Base-by-base conservation (phyloP, 495 filamentous ascomycete species). In the Penicillium chermesinum region DNA sequence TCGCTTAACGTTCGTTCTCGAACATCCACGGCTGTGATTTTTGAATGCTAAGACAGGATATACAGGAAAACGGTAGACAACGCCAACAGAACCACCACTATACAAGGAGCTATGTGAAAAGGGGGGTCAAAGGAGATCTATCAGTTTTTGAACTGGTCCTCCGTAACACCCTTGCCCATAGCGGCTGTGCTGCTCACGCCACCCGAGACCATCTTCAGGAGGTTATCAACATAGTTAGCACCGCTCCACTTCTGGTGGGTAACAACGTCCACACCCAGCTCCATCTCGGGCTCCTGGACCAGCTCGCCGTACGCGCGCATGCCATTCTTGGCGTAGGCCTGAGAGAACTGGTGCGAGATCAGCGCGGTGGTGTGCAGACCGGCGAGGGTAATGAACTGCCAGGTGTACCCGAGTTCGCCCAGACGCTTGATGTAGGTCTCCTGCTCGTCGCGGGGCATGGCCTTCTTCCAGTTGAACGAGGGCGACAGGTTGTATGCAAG, bases 361-460 rank as follows among this genome's bases (percentile, higher is more conserved):
- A 98, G 79, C 16, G 93, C 93, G 4, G 88, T 95, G 21, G 88
- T 95, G 76, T 97, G 94, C 57, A 97, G 78, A 49, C 93, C 94
- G n/a, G 91, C 93, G 27, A 98, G 83, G 22, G 94, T 98, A 76
- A 98, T 97, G 81, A 98, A 98, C 70, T 98, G 93, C 93, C 93
- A 97, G 78, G 86, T 94, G 80, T 96, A 98, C 39, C 93, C 93
- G 22, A 98, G 82, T 35, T 71, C 66, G 46, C 82, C 89, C 33
- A 98, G 85, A 16, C 91, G 88, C 50, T 83, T 72, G 74, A 98
- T 97, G 73, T 96, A 98, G 16, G 94, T 97, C 71, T 95, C 88
- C 70, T 98, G 94, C 65, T 97, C 94, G 38, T 83, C 75, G 53
- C 85, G 80, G 20, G 87, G 76, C 94, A 98, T 98, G 63, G 94